A percentile compares a stretch with the other conserved stretches of the same genome.
These are phyloP conservation scores for Colletotrichum costaricense DNA, from an alignment of 2,329 filamentous ascomycete species.

Conservation along the genomic window DNA sequence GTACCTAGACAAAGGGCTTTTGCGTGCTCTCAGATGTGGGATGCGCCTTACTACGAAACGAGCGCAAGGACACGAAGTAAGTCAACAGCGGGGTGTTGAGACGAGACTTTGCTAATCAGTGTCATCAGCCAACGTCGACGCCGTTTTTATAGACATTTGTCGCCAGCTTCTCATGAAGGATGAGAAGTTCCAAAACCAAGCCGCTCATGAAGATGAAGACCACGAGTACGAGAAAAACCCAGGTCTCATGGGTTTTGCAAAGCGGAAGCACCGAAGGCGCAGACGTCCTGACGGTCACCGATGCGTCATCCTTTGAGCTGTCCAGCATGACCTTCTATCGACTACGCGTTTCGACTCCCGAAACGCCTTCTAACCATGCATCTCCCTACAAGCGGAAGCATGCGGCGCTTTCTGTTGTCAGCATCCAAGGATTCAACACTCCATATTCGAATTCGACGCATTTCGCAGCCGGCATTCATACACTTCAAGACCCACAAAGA, in stretches of 20 bases:
- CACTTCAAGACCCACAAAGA: not conserved
- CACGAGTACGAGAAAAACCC: conserved; percentile 58
- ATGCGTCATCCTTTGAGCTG: conserved; percentile 38
- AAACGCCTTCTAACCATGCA: not conserved
- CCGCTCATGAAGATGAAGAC: conserved; percentile 51
- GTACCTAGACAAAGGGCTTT: conserved; percentile 85
- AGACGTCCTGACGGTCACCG: conserved; percentile 41
- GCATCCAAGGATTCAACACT: not conserved
- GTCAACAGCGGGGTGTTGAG: conserved; percentile 39
- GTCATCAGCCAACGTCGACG: conserved; percentile 81
- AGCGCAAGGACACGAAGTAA: conserved; percentile 80
- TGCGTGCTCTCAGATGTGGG: conserved; percentile 87
- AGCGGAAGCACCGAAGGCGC: conserved; percentile 44
- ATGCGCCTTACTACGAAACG: conserved; percentile 90
- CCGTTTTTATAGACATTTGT: conserved; percentile 88
- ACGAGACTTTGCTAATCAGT: conserved; percentile 38
- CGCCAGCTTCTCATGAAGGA: conserved; percentile 85
- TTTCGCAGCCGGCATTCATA: not conserved
- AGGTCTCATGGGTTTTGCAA: conserved; percentile 45
- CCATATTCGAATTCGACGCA: not conserved
- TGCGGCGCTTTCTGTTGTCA: not conserved
- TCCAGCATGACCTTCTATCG: not conserved
- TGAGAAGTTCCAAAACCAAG: conserved; percentile 56
- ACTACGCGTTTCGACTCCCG: not conserved
- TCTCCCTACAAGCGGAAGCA: not conserved